Evolutionary conservation across 163 green algal species (phyloP), one percentile per base, ranked within the genome.

Genomic region (Volvox carteri): DNA sequence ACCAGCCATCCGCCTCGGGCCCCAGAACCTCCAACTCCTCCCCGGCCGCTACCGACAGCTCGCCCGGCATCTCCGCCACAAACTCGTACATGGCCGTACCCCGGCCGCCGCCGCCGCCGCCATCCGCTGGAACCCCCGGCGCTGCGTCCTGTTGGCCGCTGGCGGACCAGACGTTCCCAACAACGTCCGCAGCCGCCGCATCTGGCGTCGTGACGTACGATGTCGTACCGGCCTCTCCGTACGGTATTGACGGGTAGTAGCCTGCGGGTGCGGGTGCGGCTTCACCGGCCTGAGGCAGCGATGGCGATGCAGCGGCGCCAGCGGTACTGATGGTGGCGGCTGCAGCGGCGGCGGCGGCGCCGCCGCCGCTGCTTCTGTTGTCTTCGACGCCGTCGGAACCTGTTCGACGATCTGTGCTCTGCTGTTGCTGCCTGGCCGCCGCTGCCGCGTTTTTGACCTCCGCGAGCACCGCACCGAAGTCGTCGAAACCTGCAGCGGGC

Each of bases 1-100:
- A 95, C 96, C 96, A 98, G 48, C 96, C 96, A 46, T 96, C 95
- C 30, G 96, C 87, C 85, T 98, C 95, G 25, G 68, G 80, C 39
- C 96, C 93, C 5, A 88, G 14, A 39, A 98, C 91, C 79, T 94
- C 93, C 78, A 98, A 74, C 68, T 79, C 73, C 74, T 98, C 96
- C 5, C 94, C 94, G 3, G 89, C 88, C 7, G 81, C 86, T 28
- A 98, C 96, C 16, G 33, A 95, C 62, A 98, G 91, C 93, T 98
- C 96, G 8, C 95, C 96, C 28, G 97, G 95, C 77, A 94, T 91
- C 90, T 98, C 96, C 19, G 92, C 92, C 46, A 77, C 86, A 76
- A 95, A 95, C 23, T 93, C 92, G 76, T 88, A 95, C 78, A 94
- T 42, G 21, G 86, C 92, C 1, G 67, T 37, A 35, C 44, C 14